Percentiles rank a stretch among this genome's conserved stretches.
These are phyloP conservation scores for Colletotrichum tropicale DNA, from an alignment of 2,329 filamentous ascomycete genomes.

Conservation along the genomic window DNA sequence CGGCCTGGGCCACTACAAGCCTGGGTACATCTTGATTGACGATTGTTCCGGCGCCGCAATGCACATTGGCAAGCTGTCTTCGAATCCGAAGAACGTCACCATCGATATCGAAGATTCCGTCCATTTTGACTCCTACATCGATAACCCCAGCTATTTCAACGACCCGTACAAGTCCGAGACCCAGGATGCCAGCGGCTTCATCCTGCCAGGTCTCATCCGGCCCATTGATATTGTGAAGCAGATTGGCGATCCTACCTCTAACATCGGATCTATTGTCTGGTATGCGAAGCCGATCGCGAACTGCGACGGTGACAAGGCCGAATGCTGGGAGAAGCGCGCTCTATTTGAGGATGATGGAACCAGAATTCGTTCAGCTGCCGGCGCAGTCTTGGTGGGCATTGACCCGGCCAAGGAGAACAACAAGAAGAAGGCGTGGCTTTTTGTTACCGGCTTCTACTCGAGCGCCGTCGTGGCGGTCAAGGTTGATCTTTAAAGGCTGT, in stretches of 20 bases:
- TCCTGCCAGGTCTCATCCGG: conserved; percentile 52
- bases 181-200: conserved; percentile 57
- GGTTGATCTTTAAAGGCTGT: conserved; percentile 44
- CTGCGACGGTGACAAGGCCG: conserved; percentile 11
- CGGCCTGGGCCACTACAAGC: conserved; percentile 55
- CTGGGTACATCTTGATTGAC: conserved; percentile 44
- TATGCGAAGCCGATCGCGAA: conserved; percentile 25
- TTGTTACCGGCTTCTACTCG: conserved; percentile 60
- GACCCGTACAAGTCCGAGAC: conserved; percentile 52
- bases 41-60: conserved; percentile 51
- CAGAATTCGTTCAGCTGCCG: conserved; percentile 52
- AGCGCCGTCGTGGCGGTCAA: conserved; percentile 53
- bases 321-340: conserved; percentile 47
- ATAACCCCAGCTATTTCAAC: conserved; percentile 63
- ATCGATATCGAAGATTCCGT: conserved; percentile 48
- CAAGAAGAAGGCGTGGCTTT: conserved; percentile 59
- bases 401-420: conserved; percentile 48
- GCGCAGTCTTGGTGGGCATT: conserved; percentile 57
- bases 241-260: conserved; percentile 35
- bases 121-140: conserved; percentile 47
- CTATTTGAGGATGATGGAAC: conserved; percentile 64
- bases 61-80: conserved; percentile 39
- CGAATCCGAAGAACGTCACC: conserved; percentile 25
- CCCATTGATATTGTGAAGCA: conserved; percentile 38
- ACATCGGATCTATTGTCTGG: conserved; percentile 53